A percentile compares a stretch with the other conserved stretches of the same genome.
These are phyloP conservation scores for Tuber brumale DNA, from an alignment of 495 filamentous ascomycete species.

Conservation along the genomic window DNA sequence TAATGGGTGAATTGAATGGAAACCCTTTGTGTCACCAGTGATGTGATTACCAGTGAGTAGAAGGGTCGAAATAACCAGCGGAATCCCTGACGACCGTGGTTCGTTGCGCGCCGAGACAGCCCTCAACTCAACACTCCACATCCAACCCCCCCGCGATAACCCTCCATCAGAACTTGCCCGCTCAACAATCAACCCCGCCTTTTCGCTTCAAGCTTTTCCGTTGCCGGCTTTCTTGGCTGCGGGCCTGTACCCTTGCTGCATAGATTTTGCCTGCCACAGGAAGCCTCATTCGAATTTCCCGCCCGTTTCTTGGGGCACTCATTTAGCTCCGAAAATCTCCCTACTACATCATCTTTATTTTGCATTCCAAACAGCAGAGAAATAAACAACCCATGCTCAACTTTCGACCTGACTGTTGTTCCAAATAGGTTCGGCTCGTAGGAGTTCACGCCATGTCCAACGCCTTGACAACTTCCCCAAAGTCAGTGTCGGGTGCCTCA, in stretches of 20 bases:
- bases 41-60: background rate
- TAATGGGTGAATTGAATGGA: background rate
- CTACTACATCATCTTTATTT: background rate
- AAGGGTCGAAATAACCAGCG: constrained; percentile 1
- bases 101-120: constrained; percentile 1
- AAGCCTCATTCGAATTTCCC: background rate
- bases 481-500: constrained; percentile 25
- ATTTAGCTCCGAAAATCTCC: background rate
- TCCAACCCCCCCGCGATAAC: background rate
- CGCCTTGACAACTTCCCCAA: constrained; percentile 39
- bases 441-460: constrained; percentile 41
- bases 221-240: background rate
- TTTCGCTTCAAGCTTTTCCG: background rate
- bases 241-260: background rate
- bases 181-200: constrained; percentile 1
- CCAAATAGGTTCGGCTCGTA: constrained; percentile 31
- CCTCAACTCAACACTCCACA: constrained; percentile 1
- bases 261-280: background rate
- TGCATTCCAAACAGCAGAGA: background rate
- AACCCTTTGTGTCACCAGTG: background rate
- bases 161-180: constrained; percentile 1
- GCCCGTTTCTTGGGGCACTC: background rate
- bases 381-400: constrained; percentile 28
- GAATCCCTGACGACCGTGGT: constrained; percentile 2
- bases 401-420: constrained; percentile 22